phyloP scores from a whole-genome alignment of 805 yeast species.

The Candida nitratophila region DNA sequence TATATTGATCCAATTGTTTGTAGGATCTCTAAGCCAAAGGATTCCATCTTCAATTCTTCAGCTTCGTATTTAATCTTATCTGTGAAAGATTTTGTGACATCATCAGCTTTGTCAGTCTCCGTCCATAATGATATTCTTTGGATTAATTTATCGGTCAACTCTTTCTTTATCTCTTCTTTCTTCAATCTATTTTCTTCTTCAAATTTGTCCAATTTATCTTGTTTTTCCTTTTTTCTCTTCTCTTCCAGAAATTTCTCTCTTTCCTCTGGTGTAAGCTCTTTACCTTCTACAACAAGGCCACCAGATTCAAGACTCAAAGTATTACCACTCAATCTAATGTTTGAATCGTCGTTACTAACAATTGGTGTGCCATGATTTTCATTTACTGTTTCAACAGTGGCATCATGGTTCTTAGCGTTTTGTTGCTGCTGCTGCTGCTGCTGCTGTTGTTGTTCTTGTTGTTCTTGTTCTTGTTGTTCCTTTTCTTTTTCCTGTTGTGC shows the following conservation, averaged over 20 bases:
- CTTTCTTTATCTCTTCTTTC: slow-evolving; percentile 47
- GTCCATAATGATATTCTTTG: slow-evolving; percentile 36
- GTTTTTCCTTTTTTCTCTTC: slow-evolving; percentile 28
- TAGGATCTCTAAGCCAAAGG: slow-evolving; percentile 86
- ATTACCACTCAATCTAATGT: slow-evolving; percentile 28
- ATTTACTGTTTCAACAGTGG: not conserved
- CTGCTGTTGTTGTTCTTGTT: not conserved
- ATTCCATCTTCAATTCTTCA: slow-evolving; percentile 84
- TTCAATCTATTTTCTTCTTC: slow-evolving; percentile 70
- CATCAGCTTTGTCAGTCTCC: slow-evolving; percentile 57
- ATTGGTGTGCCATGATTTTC: not conserved
- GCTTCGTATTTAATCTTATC: slow-evolving; percentile 51
- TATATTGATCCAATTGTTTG: slow-evolving; percentile 80
- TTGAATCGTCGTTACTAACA: not conserved
- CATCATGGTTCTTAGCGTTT: not conserved
- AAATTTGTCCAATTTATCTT: slow-evolving; percentile 52
- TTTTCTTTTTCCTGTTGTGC: not conserved
- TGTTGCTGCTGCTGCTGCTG: not conserved
- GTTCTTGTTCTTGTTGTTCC: not conserved
- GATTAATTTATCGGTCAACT: slow-evolving; percentile 42
- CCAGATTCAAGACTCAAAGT: slow-evolving; percentile 30
- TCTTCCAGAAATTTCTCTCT: slow-evolving; percentile 20
- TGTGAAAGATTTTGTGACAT: slow-evolving; percentile 51
- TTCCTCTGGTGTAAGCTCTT: slow-evolving; percentile 21
- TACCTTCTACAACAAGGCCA: slow-evolving; percentile 5